Base-by-base conservation (phyloP, 1,139 yeast genomes). In the Candida sanyaensis region DNA sequence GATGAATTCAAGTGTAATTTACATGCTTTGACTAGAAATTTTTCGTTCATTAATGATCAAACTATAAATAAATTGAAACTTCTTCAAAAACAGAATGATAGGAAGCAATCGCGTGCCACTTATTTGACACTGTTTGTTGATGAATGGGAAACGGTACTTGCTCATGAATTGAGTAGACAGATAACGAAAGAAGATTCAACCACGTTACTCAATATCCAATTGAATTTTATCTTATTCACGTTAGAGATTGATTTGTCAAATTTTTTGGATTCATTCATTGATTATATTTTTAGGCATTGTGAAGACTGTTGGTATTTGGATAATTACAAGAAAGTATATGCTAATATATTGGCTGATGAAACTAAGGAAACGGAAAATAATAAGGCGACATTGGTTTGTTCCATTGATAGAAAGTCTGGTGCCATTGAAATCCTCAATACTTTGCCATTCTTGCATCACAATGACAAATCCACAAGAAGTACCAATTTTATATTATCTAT, bases 201-300 rank as follows among this genome's bases (percentile, higher is more conserved):
- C 12, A 50, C 52, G 30, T 56, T 73, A 37, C 52, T 67, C 13
- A 72, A 73, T 49, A 55, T 73, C 12, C 75, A 71, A 43, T 59
- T 73, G 49, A 74, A 74, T 52, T 74, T 64, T 50, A 57, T 68
- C 9, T 57, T 73, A 30, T 69, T 72, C 54, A 66, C 69, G 2
- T 45, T 71, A 38, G 60, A 60, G 21, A 55, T 73, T 17, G 66
- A 71, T 47, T 44, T 68, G 17, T 55, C 63, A n/a, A 53, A 60
- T 29, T 58, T 61, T 30, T 55, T 70, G 41, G 64, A 65, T 46
- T 41, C 48, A 6, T 50, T 48, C 12, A 45, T 58, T 11, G 42
- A 47, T 6, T 53, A 48, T 31, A 45, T 59, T 2, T 50, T 57
- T n/a, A 39, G 42, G 6, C 45, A 55, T 44, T 45, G 50, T 28